Percentiles rank a stretch among this genome's conserved stretches.
Conservation (phyloP, 228 moss, liverwort and hornwort genomes). For the Sphagnum fallax region DNA sequence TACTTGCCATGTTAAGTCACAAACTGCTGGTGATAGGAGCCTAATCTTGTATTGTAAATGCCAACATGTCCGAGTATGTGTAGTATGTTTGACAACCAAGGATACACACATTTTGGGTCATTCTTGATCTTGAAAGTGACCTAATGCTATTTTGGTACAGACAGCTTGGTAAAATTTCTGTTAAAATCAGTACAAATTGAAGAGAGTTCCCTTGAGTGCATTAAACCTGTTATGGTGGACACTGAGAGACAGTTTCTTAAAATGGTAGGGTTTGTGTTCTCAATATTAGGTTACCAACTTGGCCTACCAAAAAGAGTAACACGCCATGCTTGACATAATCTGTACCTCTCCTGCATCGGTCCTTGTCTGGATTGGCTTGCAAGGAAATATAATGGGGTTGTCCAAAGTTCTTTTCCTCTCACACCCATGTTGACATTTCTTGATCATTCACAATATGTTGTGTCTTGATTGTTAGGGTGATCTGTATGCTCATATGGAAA, state of each 20-base stretch:
- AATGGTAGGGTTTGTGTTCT: too few species aligned
- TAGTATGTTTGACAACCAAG: background rate
- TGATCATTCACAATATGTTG: background rate
- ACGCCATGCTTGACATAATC: too few species aligned
- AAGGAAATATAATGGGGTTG: background rate
- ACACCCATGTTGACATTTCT: background rate
- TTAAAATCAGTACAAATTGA: too few species aligned
- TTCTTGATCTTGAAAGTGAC: background rate
- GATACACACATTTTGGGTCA: background rate
- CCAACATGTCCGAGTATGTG: background rate
- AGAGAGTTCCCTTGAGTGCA: too few species aligned
- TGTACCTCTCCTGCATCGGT: background rate
- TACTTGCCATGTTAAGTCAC: background rate
- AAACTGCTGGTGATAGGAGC: background rate
- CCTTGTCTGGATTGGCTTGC: background rate
- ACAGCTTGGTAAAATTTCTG: too few species aligned
- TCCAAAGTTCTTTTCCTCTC: conserved; percentile 1
- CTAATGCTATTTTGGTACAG: too few species aligned
- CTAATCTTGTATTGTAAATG: background rate
- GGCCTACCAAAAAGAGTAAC: too few species aligned
- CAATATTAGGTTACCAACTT: too few species aligned
- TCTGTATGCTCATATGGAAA: conserved; percentile 47
- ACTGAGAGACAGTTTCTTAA: too few species aligned
- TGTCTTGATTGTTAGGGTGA: conserved; percentile 37
- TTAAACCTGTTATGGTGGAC: too few species aligned